Base-by-base conservation (phyloP, 192 early-diverging fungal genomes). In the Spizellomyces sp. region DNA sequence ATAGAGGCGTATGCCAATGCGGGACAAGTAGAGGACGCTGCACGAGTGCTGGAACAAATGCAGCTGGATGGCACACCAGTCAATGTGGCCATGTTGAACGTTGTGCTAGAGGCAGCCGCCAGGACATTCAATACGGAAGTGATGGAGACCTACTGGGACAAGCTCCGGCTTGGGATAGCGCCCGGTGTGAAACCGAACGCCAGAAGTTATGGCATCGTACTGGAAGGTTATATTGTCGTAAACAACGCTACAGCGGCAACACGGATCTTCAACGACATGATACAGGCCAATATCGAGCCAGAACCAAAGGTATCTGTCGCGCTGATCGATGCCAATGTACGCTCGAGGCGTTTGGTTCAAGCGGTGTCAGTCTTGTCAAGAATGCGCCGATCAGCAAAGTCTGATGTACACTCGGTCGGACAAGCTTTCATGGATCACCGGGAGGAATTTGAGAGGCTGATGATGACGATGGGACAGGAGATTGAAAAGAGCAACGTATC, bases 221-320 rank as follows among this genome's bases (percentile, higher is more conserved):
- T 81, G n/a, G 71, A 68, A 44, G 70, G 64, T 42, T 75, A 66
- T 43, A 58, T 77, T 17, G 46, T 22, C 7, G 74, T 64, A n/a
- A 63, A 59, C 19, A 47, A 70, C n/a, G 50, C 71, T 10, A 46
- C 58, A 6, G 22, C 56, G 14, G 80, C 80, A 15, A 47, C 52
- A 9, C 59, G 54, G 42, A 22, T 73, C 15, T 55, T 64, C 14
- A 10, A 59, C 14, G 64, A 69, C 4, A 81, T 81, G 76, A 15
- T 68, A 9, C 15, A 72, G 21, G 56, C 36, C 19, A 46, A 45
- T 10, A 62, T 67, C 48, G 44, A 48, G n/a, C 73, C 73, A 6
- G 6, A 47, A 8, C 9, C 14, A 15, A 19, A 17, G 45, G 64
- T 62, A 2, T 70, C 66, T 22, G 21, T 65, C 0, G 21, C 43